Evolutionary conservation across 768 basidiomycete species (phyloP).

Genomic region (Lactarius akahatsu): DNA sequence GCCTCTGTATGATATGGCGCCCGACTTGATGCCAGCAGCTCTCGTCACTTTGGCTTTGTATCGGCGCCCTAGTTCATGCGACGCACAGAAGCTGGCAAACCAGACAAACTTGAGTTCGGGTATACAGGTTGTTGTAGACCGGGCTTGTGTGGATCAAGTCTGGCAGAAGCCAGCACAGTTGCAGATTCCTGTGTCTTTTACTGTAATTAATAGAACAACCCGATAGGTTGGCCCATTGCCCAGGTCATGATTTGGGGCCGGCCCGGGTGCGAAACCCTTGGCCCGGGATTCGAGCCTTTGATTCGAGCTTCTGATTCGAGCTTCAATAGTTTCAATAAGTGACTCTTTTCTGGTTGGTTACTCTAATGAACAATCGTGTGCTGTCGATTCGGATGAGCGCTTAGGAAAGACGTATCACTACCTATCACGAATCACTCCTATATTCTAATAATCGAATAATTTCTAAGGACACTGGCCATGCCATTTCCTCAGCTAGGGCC

Average conservation of each 20-base stretch:
- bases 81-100: not conserved
- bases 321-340: no score
- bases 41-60: not conserved
- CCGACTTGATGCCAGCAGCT: not conserved
- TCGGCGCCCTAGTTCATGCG: not conserved
- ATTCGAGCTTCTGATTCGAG: no score
- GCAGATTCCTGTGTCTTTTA: not conserved
- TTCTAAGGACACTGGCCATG: not conserved
- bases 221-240: not conserved
- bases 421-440: no score
- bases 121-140: not conserved
- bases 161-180: not conserved
- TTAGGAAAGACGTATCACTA: not conserved
- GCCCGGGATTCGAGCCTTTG: not conserved
- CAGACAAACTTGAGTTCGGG: not conserved
- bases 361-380: not conserved
- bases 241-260: not conserved
- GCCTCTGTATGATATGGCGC: not conserved
- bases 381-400: not conserved
- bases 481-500: not conserved
- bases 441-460: no score
- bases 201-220: not conserved
- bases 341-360: not conserved
- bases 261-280: not conserved
- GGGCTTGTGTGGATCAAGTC: not conserved